A percentile compares a stretch with the other conserved stretches of the same genome.
Evolutionary conservation across 169 alveolate genomes (phyloP).

Genomic region (Plasmodium coatneyi): DNA sequence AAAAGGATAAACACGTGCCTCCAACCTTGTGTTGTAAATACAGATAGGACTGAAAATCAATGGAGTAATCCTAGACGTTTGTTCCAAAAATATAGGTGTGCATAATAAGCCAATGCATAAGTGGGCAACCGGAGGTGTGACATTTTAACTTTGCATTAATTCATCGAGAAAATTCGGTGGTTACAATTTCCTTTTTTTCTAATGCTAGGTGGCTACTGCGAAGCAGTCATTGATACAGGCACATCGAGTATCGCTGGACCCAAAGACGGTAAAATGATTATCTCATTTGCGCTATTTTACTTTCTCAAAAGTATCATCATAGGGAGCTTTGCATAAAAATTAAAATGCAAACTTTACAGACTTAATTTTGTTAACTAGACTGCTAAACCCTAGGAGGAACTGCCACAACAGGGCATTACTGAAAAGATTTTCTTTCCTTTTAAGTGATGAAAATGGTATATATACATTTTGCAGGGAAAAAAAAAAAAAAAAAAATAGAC

Average conservation of each 20-base stretch:
- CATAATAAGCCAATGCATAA: background rate
- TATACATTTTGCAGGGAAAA: background rate
- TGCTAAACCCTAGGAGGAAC: slow-evolving; percentile 24
- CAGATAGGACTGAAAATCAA: slow-evolving; percentile 61
- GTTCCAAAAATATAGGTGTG: slow-evolving; percentile 54
- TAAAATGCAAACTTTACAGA: slow-evolving; percentile 17
- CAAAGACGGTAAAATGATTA: slow-evolving; percentile 28
- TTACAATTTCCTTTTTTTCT: background rate
- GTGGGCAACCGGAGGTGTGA: background rate
- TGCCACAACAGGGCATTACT: slow-evolving; percentile 25
- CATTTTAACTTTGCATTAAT: background rate
- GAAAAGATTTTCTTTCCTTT: slow-evolving; percentile 65
- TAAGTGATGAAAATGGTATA: slow-evolving; percentile 51
- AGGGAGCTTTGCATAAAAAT: background rate
- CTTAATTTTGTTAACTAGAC: slow-evolving; percentile 50
- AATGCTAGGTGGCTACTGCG: slow-evolving; percentile 50
- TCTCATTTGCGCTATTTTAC: background rate
- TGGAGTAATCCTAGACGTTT: slow-evolving; percentile 54
- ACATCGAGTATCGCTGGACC: slow-evolving; percentile 76
- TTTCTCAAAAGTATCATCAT: background rate
- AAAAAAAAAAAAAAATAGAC: background rate
- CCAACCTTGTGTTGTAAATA: slow-evolving; percentile 7
- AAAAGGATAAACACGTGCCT: background rate
- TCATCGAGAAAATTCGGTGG: background rate
- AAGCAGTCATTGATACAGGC: slow-evolving; percentile 73